These are phyloP conservation scores for Diaporthe vaccinii DNA, from an alignment of 2,329 filamentous ascomycete genomes.

Conservation along the genomic window DNA sequence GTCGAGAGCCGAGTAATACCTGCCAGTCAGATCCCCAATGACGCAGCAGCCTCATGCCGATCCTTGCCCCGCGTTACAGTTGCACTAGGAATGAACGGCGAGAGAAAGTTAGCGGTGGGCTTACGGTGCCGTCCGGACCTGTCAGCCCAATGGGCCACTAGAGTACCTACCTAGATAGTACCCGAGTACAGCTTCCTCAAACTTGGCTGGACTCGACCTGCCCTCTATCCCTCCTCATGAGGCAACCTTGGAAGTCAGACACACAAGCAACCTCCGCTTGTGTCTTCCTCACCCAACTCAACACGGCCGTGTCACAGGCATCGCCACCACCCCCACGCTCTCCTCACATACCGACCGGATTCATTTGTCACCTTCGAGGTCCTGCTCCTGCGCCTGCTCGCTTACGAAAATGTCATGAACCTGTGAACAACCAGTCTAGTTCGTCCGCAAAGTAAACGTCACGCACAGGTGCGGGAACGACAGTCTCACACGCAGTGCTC, in stretches of 20 bases:
- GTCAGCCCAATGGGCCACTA: background rate
- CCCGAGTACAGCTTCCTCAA: constrained; percentile 10
- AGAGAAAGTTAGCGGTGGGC: constrained; percentile 18
- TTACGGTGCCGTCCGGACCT: constrained; percentile 15
- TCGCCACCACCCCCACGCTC: constrained; percentile 21
- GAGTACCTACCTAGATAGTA: background rate
- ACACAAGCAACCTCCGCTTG: constrained; percentile 5
- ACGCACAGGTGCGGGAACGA: background rate
- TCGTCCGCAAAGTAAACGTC: background rate
- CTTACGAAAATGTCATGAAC: constrained; percentile 9
- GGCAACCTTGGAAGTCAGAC: background rate
- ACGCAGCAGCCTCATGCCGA: constrained; percentile 36
- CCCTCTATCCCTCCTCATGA: constrained; percentile 5
- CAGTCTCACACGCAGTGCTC: background rate
- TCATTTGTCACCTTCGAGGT: constrained; percentile 4
- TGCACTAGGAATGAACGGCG: background rate
- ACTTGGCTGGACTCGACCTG: constrained; percentile 5
- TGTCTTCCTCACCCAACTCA: background rate
- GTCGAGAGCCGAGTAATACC: background rate
- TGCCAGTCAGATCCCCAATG: constrained; percentile 28
- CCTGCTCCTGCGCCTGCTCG: background rate
- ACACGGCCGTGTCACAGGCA: background rate
- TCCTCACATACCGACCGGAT: constrained; percentile 1
- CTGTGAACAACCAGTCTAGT: constrained; percentile 10
- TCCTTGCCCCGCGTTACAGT: constrained; percentile 35